phyloP scores from a whole-genome alignment of 163 green algal genomes.

The Scenedesmus sp. region DNA sequence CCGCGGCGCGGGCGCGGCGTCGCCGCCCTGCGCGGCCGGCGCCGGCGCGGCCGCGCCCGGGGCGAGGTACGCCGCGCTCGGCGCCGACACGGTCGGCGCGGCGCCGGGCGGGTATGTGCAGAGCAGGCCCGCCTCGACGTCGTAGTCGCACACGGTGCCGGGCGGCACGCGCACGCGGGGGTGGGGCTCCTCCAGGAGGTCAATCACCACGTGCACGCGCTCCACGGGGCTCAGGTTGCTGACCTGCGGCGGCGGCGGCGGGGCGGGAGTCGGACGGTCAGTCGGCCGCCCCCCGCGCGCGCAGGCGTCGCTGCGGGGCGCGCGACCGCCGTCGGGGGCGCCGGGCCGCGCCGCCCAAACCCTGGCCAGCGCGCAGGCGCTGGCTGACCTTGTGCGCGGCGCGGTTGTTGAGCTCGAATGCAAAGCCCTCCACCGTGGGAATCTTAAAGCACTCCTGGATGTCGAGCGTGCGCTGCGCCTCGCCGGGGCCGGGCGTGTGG shows the following conservation, averaged over 20 bases:
- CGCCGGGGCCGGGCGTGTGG: neutral
- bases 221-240: slow-evolving; percentile 45
- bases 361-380: neutral
- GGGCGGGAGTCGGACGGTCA: too few species aligned
- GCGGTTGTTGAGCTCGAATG: slow-evolving; percentile 83
- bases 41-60: too few species aligned
- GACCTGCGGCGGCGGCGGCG: slow-evolving; percentile 59
- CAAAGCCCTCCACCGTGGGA: slow-evolving; percentile 65
- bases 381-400: slow-evolving; percentile 58
- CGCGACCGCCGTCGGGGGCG: neutral
- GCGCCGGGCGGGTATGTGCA: neutral
- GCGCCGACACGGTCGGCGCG: neutral
- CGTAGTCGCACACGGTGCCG: slow-evolving; percentile 39
- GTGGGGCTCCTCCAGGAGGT: slow-evolving; percentile 62
- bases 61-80: too few species aligned
- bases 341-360: neutral
- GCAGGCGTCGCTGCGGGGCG: neutral
- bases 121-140: slow-evolving; percentile 37
- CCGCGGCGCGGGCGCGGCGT: too few species aligned
- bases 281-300: too few species aligned
- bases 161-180: neutral
- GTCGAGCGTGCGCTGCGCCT: slow-evolving; percentile 22
- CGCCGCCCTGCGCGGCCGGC: too few species aligned
- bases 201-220: slow-evolving; percentile 74
- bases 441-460: slow-evolving; percentile 53